Percentiles rank a stretch among this genome's conserved stretches.
phyloP scores from a whole-genome alignment of 2,329 filamentous ascomycete genomes.

The Colletotrichum cereale region DNA sequence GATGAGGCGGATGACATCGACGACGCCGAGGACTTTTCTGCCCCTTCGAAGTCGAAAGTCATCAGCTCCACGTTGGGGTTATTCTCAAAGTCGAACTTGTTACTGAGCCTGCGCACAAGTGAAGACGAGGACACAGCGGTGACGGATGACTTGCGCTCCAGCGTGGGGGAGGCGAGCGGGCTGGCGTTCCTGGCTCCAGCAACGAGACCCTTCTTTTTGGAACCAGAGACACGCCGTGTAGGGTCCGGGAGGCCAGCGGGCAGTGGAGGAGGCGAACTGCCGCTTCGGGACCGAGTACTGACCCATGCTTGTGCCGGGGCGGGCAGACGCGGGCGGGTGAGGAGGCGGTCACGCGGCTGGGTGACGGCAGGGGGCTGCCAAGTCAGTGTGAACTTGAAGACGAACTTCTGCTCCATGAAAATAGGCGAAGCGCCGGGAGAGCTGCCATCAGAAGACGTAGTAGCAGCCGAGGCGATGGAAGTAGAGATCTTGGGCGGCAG shows the following conservation, averaged over 20 bases:
- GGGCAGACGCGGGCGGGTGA: conserved; percentile 77
- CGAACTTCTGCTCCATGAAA: conserved; percentile 68
- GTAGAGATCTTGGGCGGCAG: conserved; percentile 54
- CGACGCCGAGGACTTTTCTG: conserved; percentile 34
- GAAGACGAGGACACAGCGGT: conserved; percentile 35
- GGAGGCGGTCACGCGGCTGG: conserved; percentile 70
- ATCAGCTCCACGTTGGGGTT: conserved; percentile 32
- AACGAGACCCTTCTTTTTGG: conserved; percentile 59
- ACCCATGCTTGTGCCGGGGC: conserved; percentile 76
- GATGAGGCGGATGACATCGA: conserved; percentile 31
- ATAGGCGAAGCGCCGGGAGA: conserved; percentile 68
- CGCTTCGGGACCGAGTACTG: conserved; percentile 53
- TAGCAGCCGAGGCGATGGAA: conserved; percentile 44
- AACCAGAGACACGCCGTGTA: conserved; percentile 63
- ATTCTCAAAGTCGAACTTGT: conserved; percentile 38
- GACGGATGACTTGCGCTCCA: conserved; percentile 43
- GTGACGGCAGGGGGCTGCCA: conserved; percentile 68
- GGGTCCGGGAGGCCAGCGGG: conserved; percentile 55
- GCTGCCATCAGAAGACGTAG: conserved; percentile 62
- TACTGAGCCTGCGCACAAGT: conserved; percentile 37
- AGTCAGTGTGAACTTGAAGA: conserved; percentile 82
- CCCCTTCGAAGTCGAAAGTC: conserved; percentile 31
- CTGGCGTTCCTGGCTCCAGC: conserved; percentile 65
- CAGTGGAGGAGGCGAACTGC: conserved; percentile 53
- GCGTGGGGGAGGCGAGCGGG: conserved; percentile 50